Conservation (phyloP, 768 basidiomycete species). For the Butyriboletus loyo region DNA sequence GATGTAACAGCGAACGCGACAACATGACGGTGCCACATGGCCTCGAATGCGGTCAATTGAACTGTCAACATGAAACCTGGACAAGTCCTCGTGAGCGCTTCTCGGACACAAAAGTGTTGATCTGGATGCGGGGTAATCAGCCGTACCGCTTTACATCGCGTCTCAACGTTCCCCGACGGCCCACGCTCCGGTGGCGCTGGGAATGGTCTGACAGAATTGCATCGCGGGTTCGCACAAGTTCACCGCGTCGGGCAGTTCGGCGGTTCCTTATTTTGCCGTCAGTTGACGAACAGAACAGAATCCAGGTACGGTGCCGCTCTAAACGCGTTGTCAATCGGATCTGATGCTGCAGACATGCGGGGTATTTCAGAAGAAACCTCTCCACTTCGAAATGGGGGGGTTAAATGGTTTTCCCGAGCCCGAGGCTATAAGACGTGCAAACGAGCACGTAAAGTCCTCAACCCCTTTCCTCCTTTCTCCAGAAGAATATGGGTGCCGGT, state of each 20-base stretch:
- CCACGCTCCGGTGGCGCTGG: background rate
- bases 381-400: background rate
- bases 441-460: constrained; percentile 15
- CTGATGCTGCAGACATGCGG: background rate
- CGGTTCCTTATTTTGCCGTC: background rate
- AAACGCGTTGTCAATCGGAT: background rate
- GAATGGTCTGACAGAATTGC: background rate
- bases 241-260: background rate
- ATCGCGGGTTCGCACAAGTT: background rate
- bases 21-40: no score
- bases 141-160: background rate
- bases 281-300: background rate
- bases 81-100: no score
- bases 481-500: constrained; percentile 50
- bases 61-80: no score
- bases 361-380: constrained; percentile 24
- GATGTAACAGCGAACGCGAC: no score
- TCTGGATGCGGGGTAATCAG: background rate
- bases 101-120: no score
- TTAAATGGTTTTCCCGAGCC: constrained; percentile 7
- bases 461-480: background rate
- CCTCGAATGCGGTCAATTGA: no score
- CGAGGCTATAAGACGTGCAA: constrained; percentile 6
- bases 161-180: background rate
- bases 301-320: background rate